A percentile compares a stretch with the other conserved stretches of the same genome.
phyloP scores from a whole-genome alignment of 2,329 filamentous ascomycete species.

The Aspergillus intermedius region DNA sequence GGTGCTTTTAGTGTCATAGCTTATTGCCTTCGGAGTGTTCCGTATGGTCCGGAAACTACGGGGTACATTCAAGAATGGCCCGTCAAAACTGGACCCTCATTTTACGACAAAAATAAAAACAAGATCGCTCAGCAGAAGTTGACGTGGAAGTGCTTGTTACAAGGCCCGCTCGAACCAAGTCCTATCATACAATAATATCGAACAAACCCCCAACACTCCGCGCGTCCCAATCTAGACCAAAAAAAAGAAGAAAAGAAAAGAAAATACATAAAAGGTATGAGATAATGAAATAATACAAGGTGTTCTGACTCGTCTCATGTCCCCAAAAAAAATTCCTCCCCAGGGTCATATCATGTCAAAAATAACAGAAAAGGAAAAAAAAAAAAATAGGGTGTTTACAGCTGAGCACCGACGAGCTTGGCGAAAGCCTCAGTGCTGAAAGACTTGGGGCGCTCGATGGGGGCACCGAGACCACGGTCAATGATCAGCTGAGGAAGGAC shows the following conservation, averaged over 20 bases:
- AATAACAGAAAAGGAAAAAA: not conserved
- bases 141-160: constrained; percentile 28
- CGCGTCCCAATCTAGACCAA: constrained; percentile 15
- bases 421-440: constrained; percentile 97
- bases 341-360: constrained; percentile 11
- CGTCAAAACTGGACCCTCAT: not conserved
- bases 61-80: not conserved
- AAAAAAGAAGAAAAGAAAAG: constrained; percentile 9
- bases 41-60: too few relatives aligned
- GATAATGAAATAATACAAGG: constrained; percentile 14
- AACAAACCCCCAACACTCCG: constrained; percentile 29
- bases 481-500: constrained; percentile 99
- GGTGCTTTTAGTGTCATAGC: too few relatives aligned
- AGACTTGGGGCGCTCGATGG: constrained; percentile 97
- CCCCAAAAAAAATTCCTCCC: constrained; percentile 7
- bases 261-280: not conserved
- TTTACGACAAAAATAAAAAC: constrained; percentile 1
- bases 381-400: constrained; percentile 52
- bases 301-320: constrained; percentile 13
- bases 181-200: constrained; percentile 34
- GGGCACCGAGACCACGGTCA: constrained; percentile 91
- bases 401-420: constrained; percentile 82
- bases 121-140: constrained; percentile 12
- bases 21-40: too few relatives aligned
- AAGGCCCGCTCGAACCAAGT: constrained; percentile 34